Percentiles rank a stretch among this genome's conserved stretches.
These are phyloP conservation scores for Amaranthus cruentus DNA, from an alignment of 148 eudicot species.

Conservation along the genomic window DNA sequence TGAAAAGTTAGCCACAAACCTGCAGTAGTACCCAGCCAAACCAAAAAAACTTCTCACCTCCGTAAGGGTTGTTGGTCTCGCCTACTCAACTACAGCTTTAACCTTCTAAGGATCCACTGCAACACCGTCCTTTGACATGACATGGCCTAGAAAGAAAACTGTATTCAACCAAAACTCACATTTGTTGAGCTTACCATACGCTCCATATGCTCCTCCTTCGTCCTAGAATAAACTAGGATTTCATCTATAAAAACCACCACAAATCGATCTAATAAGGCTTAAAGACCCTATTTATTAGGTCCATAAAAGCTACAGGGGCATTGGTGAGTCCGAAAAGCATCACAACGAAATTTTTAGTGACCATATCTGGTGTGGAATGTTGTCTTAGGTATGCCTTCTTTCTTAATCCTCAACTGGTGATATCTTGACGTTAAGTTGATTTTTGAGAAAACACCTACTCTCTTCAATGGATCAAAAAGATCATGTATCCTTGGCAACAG, in stretches of 20 bases:
- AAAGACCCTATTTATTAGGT: not conserved
- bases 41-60: too few relatives aligned
- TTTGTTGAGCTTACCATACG: not conserved
- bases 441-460: not conserved
- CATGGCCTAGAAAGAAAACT: not conserved
- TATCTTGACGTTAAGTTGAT: not conserved
- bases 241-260: not conserved
- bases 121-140: not conserved
- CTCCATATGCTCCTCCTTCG: not conserved
- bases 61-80: not conserved
- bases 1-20: not conserved
- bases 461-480: not conserved
- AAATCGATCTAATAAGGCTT: not conserved
- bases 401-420: not conserved
- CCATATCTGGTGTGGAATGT: not conserved
- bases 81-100: not conserved
- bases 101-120: not conserved
- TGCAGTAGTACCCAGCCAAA: constrained; percentile 9
- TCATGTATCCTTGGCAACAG: not conserved
- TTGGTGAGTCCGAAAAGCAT: too few relatives aligned
- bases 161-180: constrained; percentile 5
- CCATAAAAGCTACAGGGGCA: not conserved
- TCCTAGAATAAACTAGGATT: too few relatives aligned
- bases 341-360: not conserved
- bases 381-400: too few relatives aligned